Base-by-base conservation (phyloP, 1,284 basidiomycete genomes). In the Rhodotorula glutinis region DNA sequence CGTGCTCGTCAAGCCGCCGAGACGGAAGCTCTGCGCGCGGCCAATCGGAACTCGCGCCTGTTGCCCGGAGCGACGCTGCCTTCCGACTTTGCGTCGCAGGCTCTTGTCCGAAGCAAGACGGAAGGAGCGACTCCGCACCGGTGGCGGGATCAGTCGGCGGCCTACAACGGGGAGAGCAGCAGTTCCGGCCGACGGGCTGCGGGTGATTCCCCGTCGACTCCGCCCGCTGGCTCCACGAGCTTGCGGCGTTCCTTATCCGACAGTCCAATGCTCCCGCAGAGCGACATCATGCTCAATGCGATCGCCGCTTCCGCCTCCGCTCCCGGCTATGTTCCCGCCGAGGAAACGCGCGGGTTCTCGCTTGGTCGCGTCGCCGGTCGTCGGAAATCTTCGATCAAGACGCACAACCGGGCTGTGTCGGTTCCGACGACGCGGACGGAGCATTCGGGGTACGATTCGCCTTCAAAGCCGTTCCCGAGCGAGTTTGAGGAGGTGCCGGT, bases 401-500 rank as follows among this genome's bases (percentile, higher is more conserved):
- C 49, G 25, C 49, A 51, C 49, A n/a, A 2, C 25, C n/a, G 49
- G 49, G 25, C 49, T 23, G 49, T 29, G 9, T 51, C 49, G 49
- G n/a, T 27, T 11, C 49, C 49, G 25, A 51, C 49, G 49, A 51
- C 49, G 11, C n/a, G 49, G 49, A 51, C 16, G 14, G 49, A 51
- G 49, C 49, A 51, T 25, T 16, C 49, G 27, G 27, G 25, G 13
- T 16, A 27, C 25, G 25, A 27, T 2, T 14, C n/a, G 49, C 49
- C n/a, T 25, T 25, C 25, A 10, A 59, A 62, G 53, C 65, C 65
- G 5, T 66, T 66, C 43, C 65, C 65, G 27, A 33, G 43, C 27
- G 56, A 57, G 29, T 66, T 66, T 40, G 60, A 55, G 1, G 65
- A 66, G 25, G 60, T 66, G 3, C 65, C 65, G 17, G 14, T 66